Evolutionary conservation across 805 yeast species (phyloP), one percentile per base, ranked within the genome.

Genomic region (Yarrowia porcina): DNA sequence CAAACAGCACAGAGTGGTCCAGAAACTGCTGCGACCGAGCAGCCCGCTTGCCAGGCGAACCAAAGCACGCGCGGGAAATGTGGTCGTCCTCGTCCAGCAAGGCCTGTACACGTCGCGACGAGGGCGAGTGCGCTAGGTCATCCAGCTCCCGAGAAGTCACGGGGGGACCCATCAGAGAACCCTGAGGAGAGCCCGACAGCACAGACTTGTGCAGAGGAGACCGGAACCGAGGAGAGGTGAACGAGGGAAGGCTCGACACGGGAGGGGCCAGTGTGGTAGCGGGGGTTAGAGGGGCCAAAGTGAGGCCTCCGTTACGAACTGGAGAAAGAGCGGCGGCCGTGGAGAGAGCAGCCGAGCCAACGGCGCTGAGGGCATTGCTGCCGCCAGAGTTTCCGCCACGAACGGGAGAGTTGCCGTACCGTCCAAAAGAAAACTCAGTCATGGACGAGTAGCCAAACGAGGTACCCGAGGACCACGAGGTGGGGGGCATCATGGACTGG

Each of bases 1-100:
- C 39, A 27, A 32, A 57, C 44, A 69, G 65, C 25, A 65, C 65
- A 13, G 67, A 44, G 28, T 67, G 68, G 57, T 72, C 75, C 38
- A 65, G 68, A 41, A 66, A 71, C 64, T 69, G 70, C 25, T 68
- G 64, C 17, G 71, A 63, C 23, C 54, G 63, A 10, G 70, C 69
- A 11, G 67, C 71, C 12, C 74, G 69, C 65, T 72, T 75, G 28
- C 71, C 72, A 1, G 78, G 77, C 4, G 75, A 70, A 4, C 77
- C 77, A 62, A 74, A 74, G 57, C 74, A 71, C 4, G 71, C 72
- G 10, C 75, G 67, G 10, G 73, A 64, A 13, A 75, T 67, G 20
- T 64, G 67, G 56, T 75, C 77, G 41, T 74, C 76, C 36, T 67
- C 61, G 30, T 39, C 61, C 61, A 54, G 27, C 47, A 36, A n/a